Evolutionary conservation across 768 basidiomycete species (phyloP), one percentile per base, ranked within the genome.

Genomic region (Inosperma sp.): DNA sequence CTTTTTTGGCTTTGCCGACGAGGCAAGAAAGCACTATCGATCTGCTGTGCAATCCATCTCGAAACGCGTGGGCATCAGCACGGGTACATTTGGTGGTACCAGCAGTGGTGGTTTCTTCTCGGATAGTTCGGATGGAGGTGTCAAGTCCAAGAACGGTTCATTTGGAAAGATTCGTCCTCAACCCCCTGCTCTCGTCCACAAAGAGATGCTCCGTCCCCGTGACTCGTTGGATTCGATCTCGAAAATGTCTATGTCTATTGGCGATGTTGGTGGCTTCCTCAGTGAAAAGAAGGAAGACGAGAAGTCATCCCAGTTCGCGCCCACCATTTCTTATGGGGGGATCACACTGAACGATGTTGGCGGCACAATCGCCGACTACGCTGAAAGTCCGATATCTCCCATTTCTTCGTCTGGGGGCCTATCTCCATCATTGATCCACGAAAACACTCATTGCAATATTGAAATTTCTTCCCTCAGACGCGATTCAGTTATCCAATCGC

Each of bases 1-100:
- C 14, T 79, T 82, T 70, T 86, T 87, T 57, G 84, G 83, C 3
- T 79, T 85, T 46, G 79, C 78, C 8, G 73, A 75, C 23, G 84
- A 86, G 59, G 82, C 83, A 22, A 67, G 72, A 51, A 75, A 70
- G 59, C 66, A 80, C 55, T 85, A 85, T 58, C 65, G 69, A 8
- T 60, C 62, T 5, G 72, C 68, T 0, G 64, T 73, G 53, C 35
- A 49, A 27, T 68, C 70, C 2, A 68, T 79, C 21, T 68, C 72
- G 33, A 73, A 72, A 57, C 63, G 62, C 7, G 57, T 74, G 31
- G 72, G 72, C 10, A 50, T 68, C 23, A 52, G 35, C 10, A 50
- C 67, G 19, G 48, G 35, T 5, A 56, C 50, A 44, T 49, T 57
- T 36, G 56, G 62, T 45, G 59, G 54, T 52, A 52, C 59, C 10